Base-by-base conservation (phyloP, 805 yeast species). In the Wickerhamiella lipophila region DNA sequence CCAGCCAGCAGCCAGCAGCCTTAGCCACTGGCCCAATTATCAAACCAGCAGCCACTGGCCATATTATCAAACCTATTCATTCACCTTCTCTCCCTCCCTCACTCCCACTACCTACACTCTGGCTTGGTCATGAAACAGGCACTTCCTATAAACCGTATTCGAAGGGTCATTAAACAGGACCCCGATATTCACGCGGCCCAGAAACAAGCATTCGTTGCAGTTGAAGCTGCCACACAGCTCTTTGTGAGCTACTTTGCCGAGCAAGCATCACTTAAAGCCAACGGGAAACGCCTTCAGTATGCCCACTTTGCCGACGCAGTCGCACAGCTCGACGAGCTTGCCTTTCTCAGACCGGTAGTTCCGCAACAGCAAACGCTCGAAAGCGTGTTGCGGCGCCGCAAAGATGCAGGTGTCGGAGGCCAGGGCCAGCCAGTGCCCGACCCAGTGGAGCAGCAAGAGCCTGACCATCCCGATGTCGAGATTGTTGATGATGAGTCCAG, bases 171-270 rank as follows among this genome's bases (percentile, higher is more conserved):
- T 60, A 82, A 81, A 57, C 72, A 80, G 60, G 94, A 83, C 60
- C 84, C 86, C 13, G 87, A 79, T 34, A 81, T 80, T 55, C 64
- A 71, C 6, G 74, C 79, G 1, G 77, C 84, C 1, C 76, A 86
- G 2, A 80, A 76, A 50, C 69, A 78, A 25, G 85, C 89, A 0
- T 83, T 80, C n/a, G 79, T 76, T 60, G 74, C 85, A 13, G 69
- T 83, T 6, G 85, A 84, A 2, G 71, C 81, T n/a, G 87, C 92
- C 7, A 77, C 89, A 0, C 92, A 83, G 57, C 64, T 81, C 19
- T 83, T 83, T 59, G 71, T 83, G 19, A 79, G 78, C 62, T 75
- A 77, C 58, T 70, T 83, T 52, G 73, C 83, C 1, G 85, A 79
- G 59, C 84, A 81, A 59, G 87, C 92, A 0, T 68, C 77, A 5